Evolutionary conservation across 208 protist genomes (phyloP), one percentile per base, ranked within the genome.

Genomic region (Strigomonas culicis): DNA sequence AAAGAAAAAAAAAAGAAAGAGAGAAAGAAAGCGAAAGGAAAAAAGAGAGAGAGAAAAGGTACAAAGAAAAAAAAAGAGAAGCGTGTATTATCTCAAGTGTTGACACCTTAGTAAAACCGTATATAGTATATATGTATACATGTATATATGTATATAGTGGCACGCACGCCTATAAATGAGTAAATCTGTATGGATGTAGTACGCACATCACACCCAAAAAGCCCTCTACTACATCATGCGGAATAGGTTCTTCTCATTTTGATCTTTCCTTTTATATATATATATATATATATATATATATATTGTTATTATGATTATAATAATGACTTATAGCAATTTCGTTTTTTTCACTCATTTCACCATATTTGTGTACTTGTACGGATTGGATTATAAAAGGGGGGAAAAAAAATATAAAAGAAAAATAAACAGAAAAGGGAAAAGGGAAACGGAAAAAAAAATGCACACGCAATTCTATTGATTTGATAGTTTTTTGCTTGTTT

Each of bases 401-500:
- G 55, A 65, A 44, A 65, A 24, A 34, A n/a, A 4, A 65, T 22
- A 65, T 19, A 65, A 65, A 44, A 65, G 55, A 55, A 34, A 53
- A 44, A 36, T 24, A 15, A 55, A 24, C 3, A 55, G 11, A 19
- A 53, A 52, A 53, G 28, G 17, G 30, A 44, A 63, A 63, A 50
- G 6, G 21, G 6, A 63, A 50, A 50, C 17, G 21, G 25, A 51
- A 51, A 25, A 24, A 6, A 65, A 56, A 31, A 65, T 6, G 27
- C 21, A 65, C 6, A 50, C 3, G 21, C 36, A 50, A 13, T 25
- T 63, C 7, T 10, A 30, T 49, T 50, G 50, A 11, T 36, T 59
- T 31, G 13, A 32, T 59, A 7, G 30, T 36, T 59, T 28, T 27
- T 56, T 56, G 11, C 19, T 56, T 28, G 8, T 56, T 22, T 56